Evolutionary conservation across 2,329 filamentous ascomycete species (phyloP), one percentile per base, ranked within the genome.

Genomic region (Cladosporium sp.): DNA sequence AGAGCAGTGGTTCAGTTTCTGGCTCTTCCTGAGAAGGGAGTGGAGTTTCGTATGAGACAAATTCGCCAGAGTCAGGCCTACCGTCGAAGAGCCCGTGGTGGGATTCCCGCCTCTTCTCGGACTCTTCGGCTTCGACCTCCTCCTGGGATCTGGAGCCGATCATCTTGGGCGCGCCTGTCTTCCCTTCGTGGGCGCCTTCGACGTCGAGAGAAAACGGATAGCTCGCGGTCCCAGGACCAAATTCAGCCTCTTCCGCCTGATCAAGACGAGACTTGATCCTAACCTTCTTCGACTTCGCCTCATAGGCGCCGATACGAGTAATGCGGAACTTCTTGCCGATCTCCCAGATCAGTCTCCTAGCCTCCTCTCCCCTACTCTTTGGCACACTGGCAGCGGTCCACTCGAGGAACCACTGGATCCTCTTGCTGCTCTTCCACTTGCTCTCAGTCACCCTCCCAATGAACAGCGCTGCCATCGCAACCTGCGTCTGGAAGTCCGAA

Each of bases 381-480:
- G 49, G 35, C 16, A 42, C 9, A n/a, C 43, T 42, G 2, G 43
- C 32, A 11, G 13, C 19, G 6, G 52, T 43, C 45, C 46, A 41
- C 37, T 54, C 41, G n/a, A 49, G 22, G 13, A 32, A 60, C 44
- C 54, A 64, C 32, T 40, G 16, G 3, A 63, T 54, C n/a, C 63
- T 50, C 43, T 60, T 62, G 44, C 61, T 63, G 38, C 49, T 53
- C 49, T 54, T 54, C 62, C 62, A 64, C 40, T 60, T 49, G 33
- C 53, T 53, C 22, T 58, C 52, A 33, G 51, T 43, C 31, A 65
- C 52, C 3, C 56, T 43, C 2, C 60, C 60, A n/a, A 64, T 53
- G n/a, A 58, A 55, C 32, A 62, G 32, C 9, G 52, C 61, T 2
- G 60, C 62, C 9, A 63, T 42, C 0, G 57, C 58, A 5, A 57